Evolutionary conservation across 768 basidiomycete genomes (phyloP), one percentile per base, ranked within the genome.

Genomic region (Boletus bicolor): DNA sequence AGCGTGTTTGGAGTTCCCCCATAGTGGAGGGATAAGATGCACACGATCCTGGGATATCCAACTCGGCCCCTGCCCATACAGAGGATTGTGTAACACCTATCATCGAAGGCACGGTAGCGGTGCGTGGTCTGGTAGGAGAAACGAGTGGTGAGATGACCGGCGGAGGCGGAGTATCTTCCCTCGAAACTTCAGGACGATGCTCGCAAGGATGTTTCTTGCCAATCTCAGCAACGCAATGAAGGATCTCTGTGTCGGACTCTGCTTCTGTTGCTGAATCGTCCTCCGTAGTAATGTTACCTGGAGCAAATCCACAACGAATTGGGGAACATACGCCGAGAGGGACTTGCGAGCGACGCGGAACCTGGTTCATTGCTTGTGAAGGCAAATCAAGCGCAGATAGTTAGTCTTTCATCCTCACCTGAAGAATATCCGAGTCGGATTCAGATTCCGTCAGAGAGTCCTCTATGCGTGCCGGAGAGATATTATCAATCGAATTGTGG

Each of bases 231-330:
- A 62, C 46, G 15, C 62, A 71, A 34, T 30, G 57, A 15, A 53
- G 49, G 11, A 68, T 68, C 5, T 68, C 63, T 17, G 64, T 64
- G 24, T 72, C 71, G 17, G 71, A 73, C 44, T 74, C 71, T 35
- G 73, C 63, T 53, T 71, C 70, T 4, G 70, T 71, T 19, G 56
- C 64, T 19, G 70, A 71, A 28, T 70, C 70, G 35, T 69, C 66
- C 19, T 59, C 61, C 21, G 21, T 24, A 24, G 21, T 24, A 24
- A 24, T 24, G 21, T 24, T 24, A 24, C 21, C 21, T 24, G 21
- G 21, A 24, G 43, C 7, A 7, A 12, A 41, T 45, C 49, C 44
- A 37, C 45, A 17, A 17, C 26, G 38, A 28, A 28, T 32, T n/a
- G 32, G 38, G 44, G 39, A 26, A 53, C 19, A 28, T 14, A 34